Conservation (phyloP, 2,329 filamentous ascomycete genomes). For the Curvularia verruculosa region DNA sequence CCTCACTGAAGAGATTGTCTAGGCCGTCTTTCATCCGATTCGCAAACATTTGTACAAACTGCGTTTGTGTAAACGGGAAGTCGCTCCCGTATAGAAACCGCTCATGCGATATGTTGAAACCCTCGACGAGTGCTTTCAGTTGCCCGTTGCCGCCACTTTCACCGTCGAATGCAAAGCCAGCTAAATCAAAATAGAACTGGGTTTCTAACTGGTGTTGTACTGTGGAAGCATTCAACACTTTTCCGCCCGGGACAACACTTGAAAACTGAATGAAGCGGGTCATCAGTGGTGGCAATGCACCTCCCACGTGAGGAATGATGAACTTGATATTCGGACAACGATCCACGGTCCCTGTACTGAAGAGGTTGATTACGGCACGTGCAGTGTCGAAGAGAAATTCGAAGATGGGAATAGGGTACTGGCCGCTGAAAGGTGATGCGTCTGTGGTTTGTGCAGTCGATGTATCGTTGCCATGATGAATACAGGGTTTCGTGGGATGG, state of each 20-base stretch:
- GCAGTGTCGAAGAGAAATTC: slow-evolving; percentile 63
- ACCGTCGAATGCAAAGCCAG: slow-evolving; percentile 56
- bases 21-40: slow-evolving; percentile 52
- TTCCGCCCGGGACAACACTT: slow-evolving; percentile 47
- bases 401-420: slow-evolving; percentile 54
- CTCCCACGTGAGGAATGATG: slow-evolving; percentile 58
- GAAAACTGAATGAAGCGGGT: slow-evolving; percentile 53
- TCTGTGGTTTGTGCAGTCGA: slow-evolving; percentile 18
- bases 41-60: slow-evolving; percentile 47
- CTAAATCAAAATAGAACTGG: slow-evolving; percentile 61
- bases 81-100: slow-evolving; percentile 61
- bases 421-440: slow-evolving; percentile 47
- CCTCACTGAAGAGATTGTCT: slow-evolving; percentile 45
- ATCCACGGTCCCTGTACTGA: slow-evolving; percentile 55
- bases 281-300: slow-evolving; percentile 53
- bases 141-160: slow-evolving; percentile 50
- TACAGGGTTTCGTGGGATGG: slow-evolving; percentile 60
- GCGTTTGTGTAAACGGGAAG: slow-evolving; percentile 57
- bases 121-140: slow-evolving; percentile 55
- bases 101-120: slow-evolving; percentile 46
- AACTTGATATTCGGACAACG: slow-evolving; percentile 55
- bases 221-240: slow-evolving; percentile 30
- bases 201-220: slow-evolving; percentile 42
- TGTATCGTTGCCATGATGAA: slow-evolving; percentile 20
- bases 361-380: slow-evolving; percentile 56